These are phyloP conservation scores for Babjeviella inositovora DNA, from an alignment of 805 yeast species.

Conservation along the genomic window DNA sequence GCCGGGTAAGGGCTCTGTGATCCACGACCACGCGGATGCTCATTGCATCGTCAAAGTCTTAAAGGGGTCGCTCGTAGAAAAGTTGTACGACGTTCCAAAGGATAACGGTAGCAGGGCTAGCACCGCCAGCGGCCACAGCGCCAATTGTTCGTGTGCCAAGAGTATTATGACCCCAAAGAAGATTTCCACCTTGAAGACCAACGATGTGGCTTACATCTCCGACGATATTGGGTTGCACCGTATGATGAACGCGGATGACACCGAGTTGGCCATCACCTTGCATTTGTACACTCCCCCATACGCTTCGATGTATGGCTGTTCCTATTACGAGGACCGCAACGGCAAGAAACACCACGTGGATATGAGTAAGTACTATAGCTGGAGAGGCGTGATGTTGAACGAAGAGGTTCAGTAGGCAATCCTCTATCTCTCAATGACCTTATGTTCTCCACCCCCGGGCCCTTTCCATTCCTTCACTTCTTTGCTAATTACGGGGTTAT, in stretches of 20 bases:
- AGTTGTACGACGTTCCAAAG: conserved; percentile 33
- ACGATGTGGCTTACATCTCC: conserved; percentile 47
- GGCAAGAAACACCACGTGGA: conserved; percentile 38
- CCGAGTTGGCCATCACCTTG: conserved; percentile 37
- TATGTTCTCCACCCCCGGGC: too few relatives aligned
- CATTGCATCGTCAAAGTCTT: conserved; percentile 64
- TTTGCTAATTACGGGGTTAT: too few relatives aligned
- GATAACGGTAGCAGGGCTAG: too few relatives aligned
- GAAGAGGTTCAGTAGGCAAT: too few relatives aligned
- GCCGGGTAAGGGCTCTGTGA: conserved; percentile 44
- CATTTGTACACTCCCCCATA: conserved; percentile 70
- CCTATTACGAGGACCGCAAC: conserved; percentile 27
- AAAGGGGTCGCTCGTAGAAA: conserved; percentile 41
- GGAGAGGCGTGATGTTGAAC: conserved; percentile 28
- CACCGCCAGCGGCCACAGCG: too few relatives aligned
- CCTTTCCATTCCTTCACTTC: too few relatives aligned
- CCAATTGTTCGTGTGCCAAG: too few relatives aligned
- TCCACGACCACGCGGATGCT: conserved; percentile 66
- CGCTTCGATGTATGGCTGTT: conserved; percentile 43
- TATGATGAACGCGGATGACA: conserved; percentile 29
- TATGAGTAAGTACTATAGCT: conserved; percentile 43
- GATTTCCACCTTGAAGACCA: conserved; percentile 10
- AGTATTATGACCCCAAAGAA: too few relatives aligned
- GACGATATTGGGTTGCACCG: conserved; percentile 54
- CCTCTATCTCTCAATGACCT: too few relatives aligned